Evolutionary conservation across 495 filamentous ascomycete genomes (phyloP).

Genomic region (Neurospora cerealis): DNA sequence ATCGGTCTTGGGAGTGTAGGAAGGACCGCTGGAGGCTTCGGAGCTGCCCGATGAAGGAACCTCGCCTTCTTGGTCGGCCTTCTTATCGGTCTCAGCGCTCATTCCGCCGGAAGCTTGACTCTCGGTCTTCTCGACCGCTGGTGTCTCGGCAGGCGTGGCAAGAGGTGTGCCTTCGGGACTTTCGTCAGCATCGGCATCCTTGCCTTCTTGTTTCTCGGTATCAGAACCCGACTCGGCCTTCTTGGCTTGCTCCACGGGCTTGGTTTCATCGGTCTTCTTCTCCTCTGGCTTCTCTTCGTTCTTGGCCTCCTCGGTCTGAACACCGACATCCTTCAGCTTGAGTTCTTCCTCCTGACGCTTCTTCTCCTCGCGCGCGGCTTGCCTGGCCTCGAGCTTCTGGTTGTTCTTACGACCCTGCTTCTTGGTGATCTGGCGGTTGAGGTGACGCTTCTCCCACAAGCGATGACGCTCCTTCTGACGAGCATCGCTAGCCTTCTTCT

Average conservation of each 20-base stretch:
- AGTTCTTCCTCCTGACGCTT: slow-evolving; percentile 29
- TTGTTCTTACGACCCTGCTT: slow-evolving; percentile 39
- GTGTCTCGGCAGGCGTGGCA: slow-evolving; percentile 15
- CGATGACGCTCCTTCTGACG: slow-evolving; percentile 34
- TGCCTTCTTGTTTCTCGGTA: not conserved
- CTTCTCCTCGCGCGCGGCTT: slow-evolving; percentile 26
- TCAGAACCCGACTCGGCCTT: slow-evolving; percentile 1
- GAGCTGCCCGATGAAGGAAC: slow-evolving; percentile 10
- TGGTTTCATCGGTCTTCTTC: slow-evolving; percentile 18
- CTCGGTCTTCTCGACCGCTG: slow-evolving; percentile 17
- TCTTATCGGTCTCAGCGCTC: not conserved
- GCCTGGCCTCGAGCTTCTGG: slow-evolving; percentile 24
- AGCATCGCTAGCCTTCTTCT: slow-evolving; percentile 38
- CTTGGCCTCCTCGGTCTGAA: slow-evolving; percentile 26
- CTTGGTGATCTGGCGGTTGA: slow-evolving; percentile 33
- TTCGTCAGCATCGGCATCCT: slow-evolving; percentile 10
- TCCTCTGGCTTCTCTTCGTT: slow-evolving; percentile 21
- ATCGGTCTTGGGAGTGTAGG: slow-evolving; percentile 24
- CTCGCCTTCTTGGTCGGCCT: slow-evolving; percentile 1
- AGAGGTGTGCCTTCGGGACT: slow-evolving; percentile 16
- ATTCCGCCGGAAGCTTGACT: slow-evolving; percentile 5
- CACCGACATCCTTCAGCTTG: slow-evolving; percentile 29
- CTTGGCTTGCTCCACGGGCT: slow-evolving; percentile 12
- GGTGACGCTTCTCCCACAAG: slow-evolving; percentile 38
- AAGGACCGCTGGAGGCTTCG: slow-evolving; percentile 13